Conservation (phyloP, 2,329 filamentous ascomycete genomes). For the Fusarium staphyleae region DNA sequence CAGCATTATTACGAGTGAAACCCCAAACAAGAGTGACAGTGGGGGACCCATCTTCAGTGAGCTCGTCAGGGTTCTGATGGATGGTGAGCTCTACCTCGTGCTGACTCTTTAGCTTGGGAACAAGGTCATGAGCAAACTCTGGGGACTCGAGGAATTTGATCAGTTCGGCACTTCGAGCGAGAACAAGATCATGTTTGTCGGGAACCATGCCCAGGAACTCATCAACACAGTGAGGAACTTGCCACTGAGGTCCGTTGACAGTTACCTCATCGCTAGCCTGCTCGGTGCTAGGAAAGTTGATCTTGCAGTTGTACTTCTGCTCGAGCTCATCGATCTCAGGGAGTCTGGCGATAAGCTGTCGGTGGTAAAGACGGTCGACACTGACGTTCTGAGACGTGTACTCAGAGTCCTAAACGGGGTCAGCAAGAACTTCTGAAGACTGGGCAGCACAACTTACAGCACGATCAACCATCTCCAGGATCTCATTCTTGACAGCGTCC, state of each 20-base stretch:
- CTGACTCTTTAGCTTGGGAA: conserved; percentile 85
- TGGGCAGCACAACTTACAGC: conserved; percentile 62
- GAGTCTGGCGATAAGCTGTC: conserved; percentile 88
- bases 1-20: conserved; percentile 97
- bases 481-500: conserved; percentile 97
- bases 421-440: background rate
- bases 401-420: conserved; percentile 76
- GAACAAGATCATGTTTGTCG: conserved; percentile 89
- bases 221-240: conserved; percentile 95
- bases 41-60: conserved; percentile 63
- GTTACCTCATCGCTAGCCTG: conserved; percentile 96
- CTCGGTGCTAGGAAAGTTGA: conserved; percentile 96
- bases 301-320: conserved; percentile 99
- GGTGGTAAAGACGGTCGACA: conserved; percentile 93
- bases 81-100: conserved; percentile 90
- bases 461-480: conserved; percentile 99
- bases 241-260: conserved; percentile 96
- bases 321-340: conserved; percentile 92
- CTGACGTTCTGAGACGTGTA: conserved; percentile 94
- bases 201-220: conserved; percentile 98
- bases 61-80: conserved; percentile 67
- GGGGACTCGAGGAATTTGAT: conserved; percentile 82
- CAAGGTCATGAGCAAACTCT: conserved; percentile 81
- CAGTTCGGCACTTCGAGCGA: conserved; percentile 77
- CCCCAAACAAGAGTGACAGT: conserved; percentile 74